Conservation (phyloP, 2,329 filamentous ascomycete species). For the Ascochyta pisi region DNA sequence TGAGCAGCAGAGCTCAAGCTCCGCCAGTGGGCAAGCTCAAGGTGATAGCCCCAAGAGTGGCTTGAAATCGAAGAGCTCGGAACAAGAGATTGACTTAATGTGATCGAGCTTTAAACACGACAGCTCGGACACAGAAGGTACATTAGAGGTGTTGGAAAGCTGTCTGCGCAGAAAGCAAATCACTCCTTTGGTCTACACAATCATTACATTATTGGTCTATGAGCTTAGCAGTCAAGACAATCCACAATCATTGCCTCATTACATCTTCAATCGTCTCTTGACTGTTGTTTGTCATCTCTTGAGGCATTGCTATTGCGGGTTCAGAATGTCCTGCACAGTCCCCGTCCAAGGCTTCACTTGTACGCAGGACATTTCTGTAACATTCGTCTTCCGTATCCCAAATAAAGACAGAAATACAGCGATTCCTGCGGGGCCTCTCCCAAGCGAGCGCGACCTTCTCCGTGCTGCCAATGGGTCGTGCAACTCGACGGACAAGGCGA, state of each 20-base stretch:
- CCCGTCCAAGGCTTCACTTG: not conserved
- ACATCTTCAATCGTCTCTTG: not conserved
- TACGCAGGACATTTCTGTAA: not conserved
- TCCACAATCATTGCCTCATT: not conserved
- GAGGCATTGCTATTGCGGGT: too few relatives aligned
- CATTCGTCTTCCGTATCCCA: too few relatives aligned
- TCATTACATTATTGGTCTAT: not conserved
- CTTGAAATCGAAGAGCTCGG: not conserved
- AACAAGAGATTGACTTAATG: not conserved
- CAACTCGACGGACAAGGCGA: not conserved
- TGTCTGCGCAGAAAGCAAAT: not conserved
- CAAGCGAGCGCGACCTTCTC: constrained; percentile 2
- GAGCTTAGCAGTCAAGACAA: not conserved
- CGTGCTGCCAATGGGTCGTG: not conserved
- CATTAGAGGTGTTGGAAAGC: not conserved
- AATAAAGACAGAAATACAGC: not conserved
- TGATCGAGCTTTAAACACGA: too few relatives aligned
- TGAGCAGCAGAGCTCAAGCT: not conserved
- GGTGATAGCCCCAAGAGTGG: not conserved
- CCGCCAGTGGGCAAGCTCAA: too few relatives aligned
- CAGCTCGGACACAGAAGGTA: not conserved
- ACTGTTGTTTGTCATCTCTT: not conserved
- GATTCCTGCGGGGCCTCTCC: not conserved
- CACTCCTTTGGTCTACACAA: not conserved
- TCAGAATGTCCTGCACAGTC: too few relatives aligned